Conservation (phyloP, 441 rosid species). For the Eruca vesicaria region DNA sequence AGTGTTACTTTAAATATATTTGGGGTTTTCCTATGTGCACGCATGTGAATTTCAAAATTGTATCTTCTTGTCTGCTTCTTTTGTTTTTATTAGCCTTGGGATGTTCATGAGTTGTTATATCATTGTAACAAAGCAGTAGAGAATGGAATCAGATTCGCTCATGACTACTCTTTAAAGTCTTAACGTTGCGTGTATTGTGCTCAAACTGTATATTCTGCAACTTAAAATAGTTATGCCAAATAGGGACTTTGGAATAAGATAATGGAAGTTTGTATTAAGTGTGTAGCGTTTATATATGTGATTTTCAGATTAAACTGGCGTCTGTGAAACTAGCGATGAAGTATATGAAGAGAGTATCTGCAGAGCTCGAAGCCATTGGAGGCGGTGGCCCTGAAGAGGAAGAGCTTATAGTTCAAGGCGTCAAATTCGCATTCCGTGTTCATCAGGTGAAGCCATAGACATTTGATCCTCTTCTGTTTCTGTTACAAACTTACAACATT, state of each 20-base stretch:
- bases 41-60: constrained; percentile 49
- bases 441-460: constrained; percentile 68
- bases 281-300: background rate
- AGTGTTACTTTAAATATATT: constrained; percentile 13
- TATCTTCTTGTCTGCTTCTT: constrained; percentile 49
- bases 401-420: constrained; percentile 87
- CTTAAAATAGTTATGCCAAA: background rate
- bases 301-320: constrained; percentile 71
- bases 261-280: background rate
- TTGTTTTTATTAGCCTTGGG: constrained; percentile 23
- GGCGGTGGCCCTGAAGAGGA: constrained; percentile 84
- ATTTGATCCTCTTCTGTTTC: background rate
- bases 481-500: background rate
- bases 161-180: background rate
- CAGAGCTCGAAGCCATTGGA: constrained; percentile 65
- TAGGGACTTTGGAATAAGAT: background rate
- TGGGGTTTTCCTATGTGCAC: constrained; percentile 41
- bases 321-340: constrained; percentile 91
- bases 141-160: constrained; percentile 6
- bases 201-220: background rate
- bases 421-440: constrained; percentile 92
- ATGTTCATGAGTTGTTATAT: constrained; percentile 12
- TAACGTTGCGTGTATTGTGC: background rate
- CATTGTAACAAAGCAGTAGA: background rate
- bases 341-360: constrained; percentile 93